Evolutionary conservation across 2,329 filamentous ascomycete genomes (phyloP), one percentile per base, ranked within the genome.

Genomic region (Fusarium bulbicola): DNA sequence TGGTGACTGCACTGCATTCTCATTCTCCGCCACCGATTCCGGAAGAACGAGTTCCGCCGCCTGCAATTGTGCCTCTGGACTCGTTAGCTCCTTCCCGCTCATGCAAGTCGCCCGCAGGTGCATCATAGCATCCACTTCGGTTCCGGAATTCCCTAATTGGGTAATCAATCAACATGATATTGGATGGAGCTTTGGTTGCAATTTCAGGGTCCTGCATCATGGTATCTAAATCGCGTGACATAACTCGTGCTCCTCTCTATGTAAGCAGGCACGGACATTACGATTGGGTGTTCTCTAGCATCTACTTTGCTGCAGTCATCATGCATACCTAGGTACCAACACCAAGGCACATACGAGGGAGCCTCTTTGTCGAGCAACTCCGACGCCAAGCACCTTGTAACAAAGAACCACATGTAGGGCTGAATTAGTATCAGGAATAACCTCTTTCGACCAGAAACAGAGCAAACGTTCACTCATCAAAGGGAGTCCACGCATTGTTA

Each of bases 1-100:
- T 59, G 36, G 68, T 52, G 63, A 67, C 61, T 61, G 70, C 64
- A 67, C 61, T 63, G 71, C 58, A 63, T 65, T 70, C 71, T 37
- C 30, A 21, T 28, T 37, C 42, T 75, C 64, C 75, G 76, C 75
- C 76, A 78, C 73, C 76, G 74, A 76, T 77, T 70, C 74, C 77
- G 77, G 77, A 78, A 78, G 64, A 66, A 77, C 77, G 77, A 73
- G 60, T 73, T 78, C 77, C 77, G 77, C 76, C 72, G 76, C 76
- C 69, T 59, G 59, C 61, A 24, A 58, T 66, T 70, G 66, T 65
- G 64, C 46, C 26, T 54, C 54, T 54, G 34, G 63, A 58, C 63
- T 63, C 66, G 59, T 59, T 74, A 69, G 72, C 72, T 72, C 69
- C 73, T 76, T 69, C 74, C 50, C 56, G 59, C 67, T 74, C 65